phyloP scores from a whole-genome alignment of 164 flowering plant species.

The Malania oleifera region DNA sequence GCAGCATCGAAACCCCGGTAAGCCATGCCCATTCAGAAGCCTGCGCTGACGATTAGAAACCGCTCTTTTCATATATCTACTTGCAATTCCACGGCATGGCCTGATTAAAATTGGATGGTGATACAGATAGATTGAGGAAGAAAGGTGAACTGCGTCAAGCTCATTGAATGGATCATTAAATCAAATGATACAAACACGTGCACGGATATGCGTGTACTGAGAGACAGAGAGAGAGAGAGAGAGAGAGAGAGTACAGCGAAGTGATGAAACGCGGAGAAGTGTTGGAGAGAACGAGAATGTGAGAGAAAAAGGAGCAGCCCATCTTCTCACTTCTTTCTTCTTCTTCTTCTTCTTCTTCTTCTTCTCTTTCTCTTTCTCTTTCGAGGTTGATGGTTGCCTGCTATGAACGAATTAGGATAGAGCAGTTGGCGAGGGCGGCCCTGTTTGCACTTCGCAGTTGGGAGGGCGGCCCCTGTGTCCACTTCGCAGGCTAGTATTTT shows the following conservation, averaged over 20 bases:
- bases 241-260: conserved; percentile 27
- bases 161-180: no score
- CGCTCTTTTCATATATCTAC: not conserved
- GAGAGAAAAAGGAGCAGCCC: conserved; percentile 49
- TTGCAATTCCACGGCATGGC: conserved; percentile 12
- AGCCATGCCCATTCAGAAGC: not conserved
- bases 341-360: not conserved
- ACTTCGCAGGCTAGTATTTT: no score
- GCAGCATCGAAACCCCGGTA: conserved; percentile 25
- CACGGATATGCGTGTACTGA: no score
- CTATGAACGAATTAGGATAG: no score
- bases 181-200: no score
- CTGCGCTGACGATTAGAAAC: conserved; percentile 1
- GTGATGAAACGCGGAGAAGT: conserved; percentile 34
- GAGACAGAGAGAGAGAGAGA: conserved; percentile 4
- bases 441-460: no score
- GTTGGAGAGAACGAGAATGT: conserved; percentile 36
- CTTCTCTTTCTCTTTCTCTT: no score
- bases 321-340: conserved; percentile 12
- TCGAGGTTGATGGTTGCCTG: no score
- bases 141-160: no score
- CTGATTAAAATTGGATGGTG: conserved; percentile 18
- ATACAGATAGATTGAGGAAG: no score
- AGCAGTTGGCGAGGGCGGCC: no score
- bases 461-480: no score